These are phyloP conservation scores for Lepraria neglecta DNA, from an alignment of 495 filamentous ascomycete species.

Conservation along the genomic window DNA sequence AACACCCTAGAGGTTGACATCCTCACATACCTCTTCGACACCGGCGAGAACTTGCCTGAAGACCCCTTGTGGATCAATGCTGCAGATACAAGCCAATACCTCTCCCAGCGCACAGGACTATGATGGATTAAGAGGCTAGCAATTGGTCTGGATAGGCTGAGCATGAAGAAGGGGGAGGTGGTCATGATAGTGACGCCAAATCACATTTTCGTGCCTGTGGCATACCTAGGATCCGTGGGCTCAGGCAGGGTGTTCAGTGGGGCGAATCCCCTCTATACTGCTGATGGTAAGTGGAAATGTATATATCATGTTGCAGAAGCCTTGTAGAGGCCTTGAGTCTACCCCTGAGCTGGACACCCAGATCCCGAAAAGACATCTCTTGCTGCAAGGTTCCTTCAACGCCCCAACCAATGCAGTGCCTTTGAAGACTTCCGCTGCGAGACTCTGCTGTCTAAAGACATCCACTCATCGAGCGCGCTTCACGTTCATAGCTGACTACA, in stretches of 20 bases:
- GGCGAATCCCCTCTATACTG: slow-evolving; percentile 84
- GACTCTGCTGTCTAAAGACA: neutral
- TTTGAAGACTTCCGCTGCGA: too few relatives aligned
- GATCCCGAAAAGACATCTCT: too few relatives aligned
- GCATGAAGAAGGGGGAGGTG: slow-evolving; percentile 73
- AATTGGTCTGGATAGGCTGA: slow-evolving; percentile 59
- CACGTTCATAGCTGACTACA: slow-evolving; percentile 1
- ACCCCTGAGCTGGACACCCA: neutral
- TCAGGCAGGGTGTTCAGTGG: slow-evolving; percentile 74
- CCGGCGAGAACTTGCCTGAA: slow-evolving; percentile 61
- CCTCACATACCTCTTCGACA: slow-evolving; percentile 71
- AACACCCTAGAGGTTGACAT: slow-evolving; percentile 62
- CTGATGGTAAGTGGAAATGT: slow-evolving; percentile 38
- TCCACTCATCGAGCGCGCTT: neutral
- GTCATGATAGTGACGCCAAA: slow-evolving; percentile 67
- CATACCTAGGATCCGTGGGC: slow-evolving; percentile 75
- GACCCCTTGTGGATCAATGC: slow-evolving; percentile 78
- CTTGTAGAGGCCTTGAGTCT: neutral
- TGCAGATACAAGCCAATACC: slow-evolving; percentile 61
- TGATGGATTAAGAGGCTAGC: slow-evolving; percentile 56
- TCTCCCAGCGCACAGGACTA: slow-evolving; percentile 62
- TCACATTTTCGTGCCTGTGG: slow-evolving; percentile 61
- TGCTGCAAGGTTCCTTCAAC: too few relatives aligned
- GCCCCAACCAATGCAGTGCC: too few relatives aligned
- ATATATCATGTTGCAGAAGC: neutral